phyloP scores from a whole-genome alignment of 257 asterid genomes.

The Solanum lycopersicoides region DNA sequence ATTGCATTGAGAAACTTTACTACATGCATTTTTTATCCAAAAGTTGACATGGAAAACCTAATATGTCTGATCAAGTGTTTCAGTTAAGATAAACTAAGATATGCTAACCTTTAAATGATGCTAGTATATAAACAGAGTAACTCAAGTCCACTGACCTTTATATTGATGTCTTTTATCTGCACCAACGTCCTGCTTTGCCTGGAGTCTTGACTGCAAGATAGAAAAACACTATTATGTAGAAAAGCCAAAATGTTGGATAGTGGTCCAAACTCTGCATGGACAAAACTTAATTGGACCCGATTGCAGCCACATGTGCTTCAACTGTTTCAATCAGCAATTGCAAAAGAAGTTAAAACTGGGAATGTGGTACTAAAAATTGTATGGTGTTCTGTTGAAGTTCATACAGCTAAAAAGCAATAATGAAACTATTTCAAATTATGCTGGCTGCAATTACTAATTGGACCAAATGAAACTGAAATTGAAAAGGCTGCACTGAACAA shows the following conservation, averaged over 20 bases:
- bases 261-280: not conserved
- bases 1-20: not conserved
- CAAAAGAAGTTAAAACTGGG: not conserved
- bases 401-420: not conserved
- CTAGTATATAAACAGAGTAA: not conserved
- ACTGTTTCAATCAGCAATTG: not conserved
- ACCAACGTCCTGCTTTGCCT: constrained; percentile 61
- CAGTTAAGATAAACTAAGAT: not conserved
- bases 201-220: constrained; percentile 83
- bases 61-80: not conserved
- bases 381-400: not conserved
- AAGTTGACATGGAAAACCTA: not conserved
- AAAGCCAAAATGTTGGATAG: not conserved
- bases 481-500: not conserved
- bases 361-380: not conserved
- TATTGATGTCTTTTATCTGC: constrained; percentile 76
- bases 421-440: not conserved
- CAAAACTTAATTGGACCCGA: not conserved
- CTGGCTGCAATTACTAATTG: no score
- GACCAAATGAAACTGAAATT: not conserved
- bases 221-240: not conserved
- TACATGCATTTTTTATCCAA: not conserved
- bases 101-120: not conserved
- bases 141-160: constrained; percentile 40
- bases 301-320: not conserved